A percentile compares a stretch with the other conserved stretches of the same genome.
Conservation (phyloP, 225 moss, liverwort and hornwort species). For the Asterella californica region DNA sequence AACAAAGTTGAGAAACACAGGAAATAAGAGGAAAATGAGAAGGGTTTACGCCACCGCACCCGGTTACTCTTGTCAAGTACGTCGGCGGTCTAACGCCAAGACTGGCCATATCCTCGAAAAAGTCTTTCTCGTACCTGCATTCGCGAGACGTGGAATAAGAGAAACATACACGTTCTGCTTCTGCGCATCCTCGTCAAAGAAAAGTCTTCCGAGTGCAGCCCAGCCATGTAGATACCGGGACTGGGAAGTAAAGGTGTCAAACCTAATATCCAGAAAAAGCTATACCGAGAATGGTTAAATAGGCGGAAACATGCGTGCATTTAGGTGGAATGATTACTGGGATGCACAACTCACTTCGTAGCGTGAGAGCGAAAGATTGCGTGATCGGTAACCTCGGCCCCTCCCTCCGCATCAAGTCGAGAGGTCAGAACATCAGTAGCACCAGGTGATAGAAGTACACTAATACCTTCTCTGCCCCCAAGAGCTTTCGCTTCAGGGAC, state of each 20-base stretch:
- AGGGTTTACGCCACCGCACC: slow-evolving; percentile 47
- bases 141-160: neutral
- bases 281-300: neutral
- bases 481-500: slow-evolving; percentile 45
- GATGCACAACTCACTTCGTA: slow-evolving; percentile 45
- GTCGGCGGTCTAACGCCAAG: slow-evolving; percentile 66
- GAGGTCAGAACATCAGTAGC: slow-evolving; percentile 82
- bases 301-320: neutral
- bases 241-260: neutral
- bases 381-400: slow-evolving; percentile 68
- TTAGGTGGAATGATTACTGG: neutral
- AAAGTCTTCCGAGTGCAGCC: too few species aligned
- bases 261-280: neutral
- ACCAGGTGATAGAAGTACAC: slow-evolving; percentile 49
- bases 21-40: neutral
- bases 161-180: neutral
- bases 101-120: slow-evolving; percentile 83
- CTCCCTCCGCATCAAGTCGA: slow-evolving; percentile 58
- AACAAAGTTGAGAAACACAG: neutral
- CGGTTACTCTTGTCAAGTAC: slow-evolving; percentile 78
- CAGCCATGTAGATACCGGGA: neutral
- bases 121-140: slow-evolving; percentile 81
- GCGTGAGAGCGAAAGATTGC: slow-evolving; percentile 81
- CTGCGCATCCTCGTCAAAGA: neutral
- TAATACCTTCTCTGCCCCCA: slow-evolving; percentile 62